Evolutionary conservation across 352 stramenopile genomes (phyloP).

Genomic region (Phytopythium sindhum): DNA sequence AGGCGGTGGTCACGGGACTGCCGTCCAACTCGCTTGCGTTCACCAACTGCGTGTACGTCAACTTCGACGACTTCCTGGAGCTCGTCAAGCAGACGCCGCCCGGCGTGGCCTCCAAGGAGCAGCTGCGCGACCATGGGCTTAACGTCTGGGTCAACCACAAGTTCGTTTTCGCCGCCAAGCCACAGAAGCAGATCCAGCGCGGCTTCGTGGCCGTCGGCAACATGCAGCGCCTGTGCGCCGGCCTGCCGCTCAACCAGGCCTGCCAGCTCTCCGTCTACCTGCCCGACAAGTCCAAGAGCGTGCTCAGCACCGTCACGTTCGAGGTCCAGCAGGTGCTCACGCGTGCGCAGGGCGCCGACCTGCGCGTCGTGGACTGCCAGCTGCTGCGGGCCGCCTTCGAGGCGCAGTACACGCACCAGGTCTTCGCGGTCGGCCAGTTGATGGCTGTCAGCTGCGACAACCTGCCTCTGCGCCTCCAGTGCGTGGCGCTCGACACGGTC

Average conservation of each 20-base stretch:
- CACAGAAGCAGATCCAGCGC: constrained; percentile 56
- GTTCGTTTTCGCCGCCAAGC: constrained; percentile 77
- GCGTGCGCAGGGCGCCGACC: constrained; percentile 50
- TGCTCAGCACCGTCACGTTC: constrained; percentile 74
- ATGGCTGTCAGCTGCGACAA: constrained; percentile 61
- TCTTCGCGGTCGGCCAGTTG: constrained; percentile 71
- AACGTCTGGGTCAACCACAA: constrained; percentile 84
- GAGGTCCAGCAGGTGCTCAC: constrained; percentile 81
- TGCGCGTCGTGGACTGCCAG: constrained; percentile 70
- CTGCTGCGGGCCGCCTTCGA: constrained; percentile 70
- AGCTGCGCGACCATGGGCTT: constrained; percentile 66
- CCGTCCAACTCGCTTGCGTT: constrained; percentile 78
- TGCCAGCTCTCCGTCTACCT: constrained; percentile 68
- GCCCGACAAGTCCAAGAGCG: constrained; percentile 28
- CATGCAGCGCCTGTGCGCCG: constrained; percentile 78
- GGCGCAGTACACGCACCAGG: constrained; percentile 65
- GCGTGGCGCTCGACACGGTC: constrained; percentile 47
- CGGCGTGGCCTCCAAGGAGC: constrained; percentile 63
- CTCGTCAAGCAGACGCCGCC: constrained; percentile 61
- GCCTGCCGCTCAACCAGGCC: constrained; percentile 58
- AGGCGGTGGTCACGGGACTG: constrained; percentile 57
- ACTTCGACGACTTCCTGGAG: constrained; percentile 69
- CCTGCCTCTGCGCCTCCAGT: constrained; percentile 68
- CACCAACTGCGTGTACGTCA: constrained; percentile 82
- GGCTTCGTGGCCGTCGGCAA: constrained; percentile 64